Conservation (phyloP, 192 early-diverging fungal species). For the Dimargaris xerosporica region DNA sequence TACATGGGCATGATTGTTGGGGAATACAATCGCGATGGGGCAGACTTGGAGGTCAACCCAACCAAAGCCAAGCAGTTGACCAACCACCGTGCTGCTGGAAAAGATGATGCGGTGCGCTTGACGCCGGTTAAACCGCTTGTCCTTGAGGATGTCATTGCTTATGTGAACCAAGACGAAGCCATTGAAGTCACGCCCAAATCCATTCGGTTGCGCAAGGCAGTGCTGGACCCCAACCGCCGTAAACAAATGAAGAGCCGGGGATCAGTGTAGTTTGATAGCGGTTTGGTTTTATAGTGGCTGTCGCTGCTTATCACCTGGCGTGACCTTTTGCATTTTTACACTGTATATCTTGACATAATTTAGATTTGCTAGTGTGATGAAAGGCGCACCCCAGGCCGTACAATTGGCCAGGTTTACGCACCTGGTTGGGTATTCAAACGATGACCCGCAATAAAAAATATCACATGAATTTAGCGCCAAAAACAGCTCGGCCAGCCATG, state of each 20-base stretch:
- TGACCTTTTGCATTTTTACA: too few species aligned
- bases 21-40: slow-evolving; percentile 53
- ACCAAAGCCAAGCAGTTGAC: slow-evolving; percentile 66
- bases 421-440: too few species aligned
- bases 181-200: slow-evolving; percentile 66
- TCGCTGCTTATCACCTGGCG: too few species aligned
- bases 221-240: slow-evolving; percentile 50
- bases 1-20: slow-evolving; percentile 83
- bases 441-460: too few species aligned
- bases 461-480: too few species aligned
- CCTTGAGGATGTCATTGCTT: slow-evolving; percentile 66
- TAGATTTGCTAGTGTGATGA: too few species aligned
- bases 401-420: too few species aligned
- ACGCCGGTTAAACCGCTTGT: slow-evolving; percentile 47
- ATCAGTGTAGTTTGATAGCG: too few species aligned
- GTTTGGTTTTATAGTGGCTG: too few species aligned
- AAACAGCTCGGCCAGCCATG: too few species aligned
- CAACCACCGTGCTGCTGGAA: slow-evolving; percentile 61
- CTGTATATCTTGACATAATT: too few species aligned
- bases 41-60: slow-evolving; percentile 72
- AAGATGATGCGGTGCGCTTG: slow-evolving; percentile 61
- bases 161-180: slow-evolving; percentile 64
- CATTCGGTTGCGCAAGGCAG: slow-evolving; percentile 59
- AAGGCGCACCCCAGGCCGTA: too few species aligned
- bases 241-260: slow-evolving; percentile 19